Evolutionary conservation across 306 rosid species (phyloP).

Genomic region (Argentina anserina): DNA sequence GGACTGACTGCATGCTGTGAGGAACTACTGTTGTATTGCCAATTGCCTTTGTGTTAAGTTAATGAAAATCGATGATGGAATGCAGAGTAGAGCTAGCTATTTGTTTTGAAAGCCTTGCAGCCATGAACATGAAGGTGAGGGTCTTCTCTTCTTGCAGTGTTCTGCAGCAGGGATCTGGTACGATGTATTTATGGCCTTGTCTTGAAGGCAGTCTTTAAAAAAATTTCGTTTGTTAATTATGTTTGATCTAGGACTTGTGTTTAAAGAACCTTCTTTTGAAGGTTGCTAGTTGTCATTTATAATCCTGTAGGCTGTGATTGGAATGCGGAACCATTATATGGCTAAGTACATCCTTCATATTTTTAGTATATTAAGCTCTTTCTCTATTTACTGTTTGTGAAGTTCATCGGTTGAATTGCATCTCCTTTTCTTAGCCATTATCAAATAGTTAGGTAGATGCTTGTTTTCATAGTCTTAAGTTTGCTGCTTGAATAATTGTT

Average conservation of each 20-base stretch:
- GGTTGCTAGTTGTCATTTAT: slow-evolving; percentile 35
- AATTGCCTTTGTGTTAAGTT: slow-evolving; percentile 14
- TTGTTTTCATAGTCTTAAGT: not conserved
- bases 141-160: not conserved
- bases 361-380: slow-evolving; percentile 5
- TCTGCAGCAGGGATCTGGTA: slow-evolving; percentile 19
- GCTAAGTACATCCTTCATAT: slow-evolving; percentile 19
- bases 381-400: not conserved
- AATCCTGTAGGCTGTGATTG: slow-evolving; percentile 60
- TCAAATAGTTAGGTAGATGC: not conserved
- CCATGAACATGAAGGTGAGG: slow-evolving; percentile 4
- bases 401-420: not conserved
- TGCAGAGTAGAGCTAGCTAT: slow-evolving; percentile 28
- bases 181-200: slow-evolving; percentile 34
- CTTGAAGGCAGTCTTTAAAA: slow-evolving; percentile 38
- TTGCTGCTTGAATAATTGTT: not conserved
- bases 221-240: slow-evolving; percentile 34
- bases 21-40: slow-evolving; percentile 11
- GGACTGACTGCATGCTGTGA: slow-evolving; percentile 97
- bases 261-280: slow-evolving; percentile 22
- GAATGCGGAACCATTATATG: slow-evolving; percentile 33
- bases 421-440: not conserved
- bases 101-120: slow-evolving; percentile 31
- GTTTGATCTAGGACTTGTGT: slow-evolving; percentile 33
- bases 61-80: slow-evolving; percentile 25